Evolutionary conservation across 805 yeast species (phyloP).

Genomic region (Metschnikowia rubicola): DNA sequence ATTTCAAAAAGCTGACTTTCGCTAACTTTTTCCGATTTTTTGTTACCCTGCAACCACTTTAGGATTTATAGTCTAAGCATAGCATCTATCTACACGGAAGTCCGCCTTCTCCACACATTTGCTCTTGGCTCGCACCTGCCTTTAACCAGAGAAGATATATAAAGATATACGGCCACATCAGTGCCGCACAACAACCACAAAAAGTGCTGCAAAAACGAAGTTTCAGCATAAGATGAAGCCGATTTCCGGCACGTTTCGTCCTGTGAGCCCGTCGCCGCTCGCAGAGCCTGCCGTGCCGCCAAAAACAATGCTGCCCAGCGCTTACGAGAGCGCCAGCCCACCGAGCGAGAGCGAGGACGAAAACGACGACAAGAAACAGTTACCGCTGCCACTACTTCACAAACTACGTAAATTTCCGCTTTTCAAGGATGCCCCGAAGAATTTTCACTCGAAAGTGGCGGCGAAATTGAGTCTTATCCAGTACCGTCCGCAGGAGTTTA

Average conservation of each 20-base stretch:
- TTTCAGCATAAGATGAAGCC: slow-evolving; percentile 4
- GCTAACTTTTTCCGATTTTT: too few species aligned
- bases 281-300: slow-evolving; percentile 5
- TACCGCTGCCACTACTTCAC: slow-evolving; percentile 54
- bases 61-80: too few species aligned
- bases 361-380: slow-evolving; percentile 8
- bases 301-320: neutral
- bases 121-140: too few species aligned
- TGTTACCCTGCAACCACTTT: too few species aligned
- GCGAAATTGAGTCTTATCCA: slow-evolving; percentile 56
- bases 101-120: too few species aligned
- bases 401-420: slow-evolving; percentile 58
- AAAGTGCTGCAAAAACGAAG: neutral
- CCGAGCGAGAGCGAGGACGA: slow-evolving; percentile 11
- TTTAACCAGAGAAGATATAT: too few species aligned
- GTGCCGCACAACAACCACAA: too few species aligned
- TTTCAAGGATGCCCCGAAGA: slow-evolving; percentile 62
- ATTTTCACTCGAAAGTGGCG: slow-evolving; percentile 59
- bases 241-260: slow-evolving; percentile 15
- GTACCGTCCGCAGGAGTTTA: slow-evolving; percentile 64
- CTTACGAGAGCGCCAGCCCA: neutral
- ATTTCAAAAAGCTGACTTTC: too few species aligned
- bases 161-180: too few species aligned
- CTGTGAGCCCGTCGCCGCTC: slow-evolving; percentile 19
- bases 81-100: too few species aligned